Conservation (phyloP, 2,329 filamentous ascomycete genomes). For the Septoria petroselini region DNA sequence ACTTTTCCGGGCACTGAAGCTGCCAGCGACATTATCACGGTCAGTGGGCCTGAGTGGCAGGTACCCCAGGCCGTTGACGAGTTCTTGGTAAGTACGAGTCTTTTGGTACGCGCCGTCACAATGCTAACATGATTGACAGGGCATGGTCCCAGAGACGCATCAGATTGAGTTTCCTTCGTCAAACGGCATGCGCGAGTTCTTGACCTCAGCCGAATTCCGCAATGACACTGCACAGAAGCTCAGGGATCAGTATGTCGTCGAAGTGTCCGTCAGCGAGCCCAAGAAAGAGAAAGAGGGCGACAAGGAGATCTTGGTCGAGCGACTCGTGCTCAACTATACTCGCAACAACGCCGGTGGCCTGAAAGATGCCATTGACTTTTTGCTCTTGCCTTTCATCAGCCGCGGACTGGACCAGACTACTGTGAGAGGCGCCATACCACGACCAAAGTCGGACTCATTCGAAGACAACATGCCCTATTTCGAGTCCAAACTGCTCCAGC, state of each 20-base stretch:
- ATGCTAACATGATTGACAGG: slow-evolving; percentile 50
- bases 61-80: slow-evolving; percentile 95
- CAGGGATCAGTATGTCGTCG: slow-evolving; percentile 87
- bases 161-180: slow-evolving; percentile 80
- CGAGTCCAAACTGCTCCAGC: slow-evolving; percentile 92
- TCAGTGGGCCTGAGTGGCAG: slow-evolving; percentile 96
- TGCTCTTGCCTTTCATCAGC: slow-evolving; percentile 80
- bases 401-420: slow-evolving; percentile 84
- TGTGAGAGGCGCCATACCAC: slow-evolving; percentile 89
- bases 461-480: slow-evolving; percentile 97
- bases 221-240: slow-evolving; percentile 78
- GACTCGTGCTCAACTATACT: slow-evolving; percentile 64
- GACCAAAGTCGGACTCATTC: slow-evolving; percentile 98
- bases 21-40: slow-evolving; percentile 91
- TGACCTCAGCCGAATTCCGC: slow-evolving; percentile 77
- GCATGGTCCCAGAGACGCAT: slow-evolving; percentile 96
- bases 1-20: slow-evolving; percentile 96
- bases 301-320: slow-evolving; percentile 45
- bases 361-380: slow-evolving; percentile 91
- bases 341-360: slow-evolving; percentile 95
- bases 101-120: not conserved
- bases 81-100: slow-evolving; percentile 63
- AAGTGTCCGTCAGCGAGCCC: slow-evolving; percentile 66
- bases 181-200: slow-evolving; percentile 71
- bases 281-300: slow-evolving; percentile 44